Percentiles rank a stretch among this genome's conserved stretches.
phyloP scores from a whole-genome alignment of 768 basidiomycete species.

The Agrocybe pediades region DNA sequence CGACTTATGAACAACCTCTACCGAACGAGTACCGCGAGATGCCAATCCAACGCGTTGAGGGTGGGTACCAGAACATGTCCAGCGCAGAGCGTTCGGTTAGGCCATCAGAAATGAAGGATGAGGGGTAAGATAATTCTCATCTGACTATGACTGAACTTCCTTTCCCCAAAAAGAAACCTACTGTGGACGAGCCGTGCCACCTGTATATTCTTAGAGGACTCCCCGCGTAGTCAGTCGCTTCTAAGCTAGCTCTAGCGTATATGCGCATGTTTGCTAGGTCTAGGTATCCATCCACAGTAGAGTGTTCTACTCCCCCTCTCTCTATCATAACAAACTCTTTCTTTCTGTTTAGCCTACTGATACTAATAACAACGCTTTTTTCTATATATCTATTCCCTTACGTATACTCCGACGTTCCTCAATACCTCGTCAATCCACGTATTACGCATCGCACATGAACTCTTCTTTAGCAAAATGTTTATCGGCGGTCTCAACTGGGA shows the following conservation, averaged over 20 bases:
- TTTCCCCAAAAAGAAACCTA: conserved; percentile 25
- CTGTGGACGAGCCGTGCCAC: conserved; percentile 27
- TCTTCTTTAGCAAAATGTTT: conserved; percentile 94
- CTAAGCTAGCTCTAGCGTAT: conserved; percentile 79
- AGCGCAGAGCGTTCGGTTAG: conserved; percentile 68
- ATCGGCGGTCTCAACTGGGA: conserved; percentile 99
- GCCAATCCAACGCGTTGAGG: conserved; percentile 34
- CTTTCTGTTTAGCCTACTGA: conserved; percentile 71
- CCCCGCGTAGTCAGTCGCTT: conserved; percentile 63
- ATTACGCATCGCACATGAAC: conserved; percentile 12
- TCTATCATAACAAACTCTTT: conserved; percentile 52
- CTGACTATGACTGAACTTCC: conserved; percentile 19
- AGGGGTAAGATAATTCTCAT: conserved; percentile 81
- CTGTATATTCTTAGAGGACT: conserved; percentile 42
- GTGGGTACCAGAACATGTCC: conserved; percentile 44
- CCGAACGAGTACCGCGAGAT: conserved; percentile 50
- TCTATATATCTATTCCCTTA: conserved; percentile 38
- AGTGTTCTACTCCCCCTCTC: conserved; percentile 59
- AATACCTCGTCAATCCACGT: conserved; percentile 20
- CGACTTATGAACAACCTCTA: conserved; percentile 73
- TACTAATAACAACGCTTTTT: conserved; percentile 79
- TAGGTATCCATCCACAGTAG: conserved; percentile 75
- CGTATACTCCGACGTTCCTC: conserved; percentile 23
- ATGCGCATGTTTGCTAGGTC: conserved; percentile 60
- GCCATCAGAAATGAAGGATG: conserved; percentile 94